These are phyloP conservation scores for Penicillium crystallinum DNA, from an alignment of 495 filamentous ascomycete genomes.

Conservation along the genomic window DNA sequence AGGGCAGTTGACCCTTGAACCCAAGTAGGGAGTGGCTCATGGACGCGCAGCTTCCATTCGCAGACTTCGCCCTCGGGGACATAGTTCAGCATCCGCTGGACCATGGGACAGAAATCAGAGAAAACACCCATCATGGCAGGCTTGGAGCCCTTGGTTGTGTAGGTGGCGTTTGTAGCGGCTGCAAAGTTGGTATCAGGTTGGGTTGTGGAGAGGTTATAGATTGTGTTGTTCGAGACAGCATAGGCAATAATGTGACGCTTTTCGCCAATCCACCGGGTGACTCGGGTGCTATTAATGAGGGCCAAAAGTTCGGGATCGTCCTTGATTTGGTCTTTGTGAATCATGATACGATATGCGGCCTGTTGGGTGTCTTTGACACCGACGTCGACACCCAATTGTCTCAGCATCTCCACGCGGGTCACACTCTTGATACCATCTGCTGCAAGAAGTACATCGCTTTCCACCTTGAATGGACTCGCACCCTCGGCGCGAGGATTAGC, in stretches of 20 bases:
- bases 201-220: slow-evolving; percentile 73
- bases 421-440: slow-evolving; percentile 69
- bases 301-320: slow-evolving; percentile 62
- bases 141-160: slow-evolving; percentile 71
- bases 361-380: slow-evolving; percentile 67
- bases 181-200: slow-evolving; percentile 74
- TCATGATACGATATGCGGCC: slow-evolving; percentile 83
- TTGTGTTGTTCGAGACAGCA: slow-evolving; percentile 64
- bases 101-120: slow-evolving; percentile 64
- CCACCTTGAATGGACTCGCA: slow-evolving; percentile 45
- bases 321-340: slow-evolving; percentile 60
- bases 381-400: slow-evolving; percentile 46
- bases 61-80: slow-evolving; percentile 77
- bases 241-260: slow-evolving; percentile 81
- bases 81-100: slow-evolving; percentile 68
- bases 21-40: slow-evolving; percentile 67
- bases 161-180: slow-evolving; percentile 65
- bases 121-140: slow-evolving; percentile 61
- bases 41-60: slow-evolving; percentile 73
- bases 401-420: slow-evolving; percentile 59
- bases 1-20: slow-evolving; percentile 61
- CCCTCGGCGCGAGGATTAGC: slow-evolving; percentile 51
- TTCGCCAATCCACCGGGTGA: slow-evolving; percentile 73
- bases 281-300: slow-evolving; percentile 60
- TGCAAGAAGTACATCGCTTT: slow-evolving; percentile 65